A percentile compares a stretch with the other conserved stretches of the same genome.
Conservation (phyloP, 345 rosid species). For the Stellera chamaejasme region DNA sequence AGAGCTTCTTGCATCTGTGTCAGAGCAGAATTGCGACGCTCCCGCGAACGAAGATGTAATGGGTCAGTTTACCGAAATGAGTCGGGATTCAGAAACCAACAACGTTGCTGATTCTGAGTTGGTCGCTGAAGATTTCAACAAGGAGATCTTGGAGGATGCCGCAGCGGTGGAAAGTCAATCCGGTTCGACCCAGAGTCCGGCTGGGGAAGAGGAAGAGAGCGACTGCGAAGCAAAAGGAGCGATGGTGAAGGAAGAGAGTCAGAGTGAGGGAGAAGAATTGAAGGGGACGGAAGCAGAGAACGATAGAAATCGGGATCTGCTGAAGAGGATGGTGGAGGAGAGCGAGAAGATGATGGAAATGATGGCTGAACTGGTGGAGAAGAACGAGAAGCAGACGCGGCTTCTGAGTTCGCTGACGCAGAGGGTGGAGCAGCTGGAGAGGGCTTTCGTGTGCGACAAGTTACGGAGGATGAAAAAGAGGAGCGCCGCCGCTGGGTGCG, state of each 20-base stretch:
- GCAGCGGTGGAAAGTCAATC: conserved; percentile 8
- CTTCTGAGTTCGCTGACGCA: conserved; percentile 31
- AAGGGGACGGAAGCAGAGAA: background rate
- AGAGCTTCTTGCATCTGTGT: background rate
- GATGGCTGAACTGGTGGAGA: conserved; percentile 40
- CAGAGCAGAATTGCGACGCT: background rate
- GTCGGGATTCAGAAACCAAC: background rate
- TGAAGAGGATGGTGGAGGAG: conserved; percentile 49
- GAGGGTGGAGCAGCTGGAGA: conserved; percentile 54
- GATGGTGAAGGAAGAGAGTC: background rate
- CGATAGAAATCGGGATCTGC: conserved; percentile 21
- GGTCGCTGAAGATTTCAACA: background rate
- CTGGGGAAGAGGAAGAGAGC: background rate
- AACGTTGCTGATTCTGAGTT: background rate
- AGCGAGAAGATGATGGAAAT: conserved; percentile 47
- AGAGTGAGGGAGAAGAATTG: too few species aligned
- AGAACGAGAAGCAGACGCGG: conserved; percentile 39
- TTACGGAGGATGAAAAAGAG: conserved; percentile 34
- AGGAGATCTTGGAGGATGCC: background rate
- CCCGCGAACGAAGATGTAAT: background rate
- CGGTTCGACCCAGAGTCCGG: conserved; percentile 12
- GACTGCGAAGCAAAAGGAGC: background rate
- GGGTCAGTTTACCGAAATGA: background rate
- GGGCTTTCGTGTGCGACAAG: conserved; percentile 35
- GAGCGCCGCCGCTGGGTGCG: conserved; percentile 10